Evolutionary conservation across 108 stramenopile species (phyloP), one percentile per base, ranked within the genome.

Genomic region (Skeletonema menzelii): DNA sequence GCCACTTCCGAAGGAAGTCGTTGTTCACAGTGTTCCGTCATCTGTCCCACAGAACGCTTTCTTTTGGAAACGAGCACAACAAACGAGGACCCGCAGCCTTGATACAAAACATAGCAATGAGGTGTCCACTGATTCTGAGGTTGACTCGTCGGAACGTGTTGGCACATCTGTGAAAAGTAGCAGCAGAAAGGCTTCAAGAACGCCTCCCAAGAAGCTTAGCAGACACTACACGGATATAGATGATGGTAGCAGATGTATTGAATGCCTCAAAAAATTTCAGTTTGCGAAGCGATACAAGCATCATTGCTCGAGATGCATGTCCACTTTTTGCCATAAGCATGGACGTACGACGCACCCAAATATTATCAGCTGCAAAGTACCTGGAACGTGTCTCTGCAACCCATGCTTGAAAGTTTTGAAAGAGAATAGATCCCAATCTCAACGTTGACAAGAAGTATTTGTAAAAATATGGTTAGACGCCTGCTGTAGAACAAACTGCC

Each of bases 291-390:
- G 85, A 67, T 82, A 65, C 65, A 71, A 68, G 15, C 85, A 86
- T 75, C 79, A 86, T 63, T 86, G 85, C 62, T 70, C 79, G 47
- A 47, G 78, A 31, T 86, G 85, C 60, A 69, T 79, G 69, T 59
- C 81, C 17, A 76, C 77, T n/a, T 86, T 86, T 79, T 86, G 85
- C 44, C 82, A 86, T 58, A 86, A 86, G 38, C 82, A 86, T 53
- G 85, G 85, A 3, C 67, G 60, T 53, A 77, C 85, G 3, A 83
- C 79, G 32, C 75, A 81, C 47, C 53, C 14, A 31, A 81, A 84
- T 32, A 66, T 84, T 20, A 71, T 65, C 20, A 80, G 79, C 44
- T 84, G 83, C n/a, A 79, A 67, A 63, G 75, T 84, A 8, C 83
- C 83, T 28, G 83, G 83, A 12, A 70, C 55, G 46, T 84, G 83